Base-by-base conservation (phyloP, 495 filamentous ascomycete genomes). In the Amphirosellinia nigrospora region DNA sequence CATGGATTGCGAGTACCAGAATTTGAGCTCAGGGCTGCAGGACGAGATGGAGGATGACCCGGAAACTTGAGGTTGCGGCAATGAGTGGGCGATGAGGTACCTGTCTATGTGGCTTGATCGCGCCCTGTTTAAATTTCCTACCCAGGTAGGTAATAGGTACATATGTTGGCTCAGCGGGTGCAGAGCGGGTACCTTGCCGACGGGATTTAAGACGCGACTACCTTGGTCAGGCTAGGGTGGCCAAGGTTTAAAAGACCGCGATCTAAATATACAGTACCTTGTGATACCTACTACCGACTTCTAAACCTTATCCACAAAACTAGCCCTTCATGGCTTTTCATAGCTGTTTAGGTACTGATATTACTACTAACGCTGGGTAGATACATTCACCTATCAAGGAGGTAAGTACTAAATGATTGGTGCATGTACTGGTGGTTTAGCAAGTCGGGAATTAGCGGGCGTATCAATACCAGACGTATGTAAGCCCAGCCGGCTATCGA, bases 151-250 rank as follows among this genome's bases (percentile, higher is more conserved):
- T 23, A 21, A 6, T 38, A 38, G 36, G 26, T 53, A 53, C 11
- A 13, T 55, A 55, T 61, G 34, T 16, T 36, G 34, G 48, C 48
- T 28, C 15, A 43, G 48, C 34, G 64, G 64, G n/a, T 48, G 50
- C 48, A 66, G 55, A 61, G 66, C 66, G 66, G 66, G 66, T 69
- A 69, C 56, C 66, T 69, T 69, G 66, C 66, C 66, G 66, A 60
- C 66, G 64, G 64, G 50, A 58, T 59, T 67, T 32, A 43, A 32
- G 53, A 67, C 50, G 46, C 46, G 32, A 9, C 28, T 52, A n/a
- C 41, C 28, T 64, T 64, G 30, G 30, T 5, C 7, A 56, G 23
- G 48, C 50, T 30, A 30, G 23, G 23, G 26, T 16, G 16, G 50
- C 23, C 50, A 28, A 26, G 26, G 34, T 36, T n/a, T n/a, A n/a